Evolutionary conservation across 208 protist genomes (phyloP), one percentile per base, ranked within the genome.

Genomic region (Wallacemonas collosoma): DNA sequence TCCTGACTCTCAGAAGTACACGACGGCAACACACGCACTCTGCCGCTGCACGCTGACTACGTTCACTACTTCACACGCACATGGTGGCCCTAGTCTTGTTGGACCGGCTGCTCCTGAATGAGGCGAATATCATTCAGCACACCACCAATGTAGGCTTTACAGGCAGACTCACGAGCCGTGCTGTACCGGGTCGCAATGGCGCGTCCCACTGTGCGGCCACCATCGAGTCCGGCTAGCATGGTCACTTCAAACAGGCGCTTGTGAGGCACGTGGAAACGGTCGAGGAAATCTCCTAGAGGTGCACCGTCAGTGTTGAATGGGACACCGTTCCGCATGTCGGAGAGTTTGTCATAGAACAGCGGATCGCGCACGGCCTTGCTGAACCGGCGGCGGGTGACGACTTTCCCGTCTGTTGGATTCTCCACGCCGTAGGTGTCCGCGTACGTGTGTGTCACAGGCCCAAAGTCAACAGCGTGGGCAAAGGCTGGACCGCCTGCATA

Each of bases 161-260:
- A 87, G 0, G 86, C 91, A 1, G 84, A 79, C 44, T 93, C 86
- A 9, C 91, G 74, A 35, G 89, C 91, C 0, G 77, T 70, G 4
- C 87, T 92, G 77, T 96, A 96, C 8, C 79, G 80, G 26, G 68
- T 68, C 8, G 87, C 76, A 5, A 91, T 86, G 35, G 86, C 85
- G 1, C 82, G 75, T 4, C 91, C 91, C 6, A 92, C 72, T 1
- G 83, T 56, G 11, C 74, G 67, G 12, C 81, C 77, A 12, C 85
- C 80, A 14, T 74, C 64, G 2, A 56, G 60, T 5, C 73, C 47
- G 7, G 80, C 79, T n/a, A 80, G 53, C 71, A 96, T 84, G 1
- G 87, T 83, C 44, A 96, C 91, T 50, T 96, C 91, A 69, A 93
- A 96, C 2, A 96, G 69, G 1, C 89, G 80, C 11, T 60, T 44